Evolutionary conservation across 148 eudicot genomes (phyloP), one percentile per base, ranked within the genome.

Genomic region (Salicornia ramosissima): DNA sequence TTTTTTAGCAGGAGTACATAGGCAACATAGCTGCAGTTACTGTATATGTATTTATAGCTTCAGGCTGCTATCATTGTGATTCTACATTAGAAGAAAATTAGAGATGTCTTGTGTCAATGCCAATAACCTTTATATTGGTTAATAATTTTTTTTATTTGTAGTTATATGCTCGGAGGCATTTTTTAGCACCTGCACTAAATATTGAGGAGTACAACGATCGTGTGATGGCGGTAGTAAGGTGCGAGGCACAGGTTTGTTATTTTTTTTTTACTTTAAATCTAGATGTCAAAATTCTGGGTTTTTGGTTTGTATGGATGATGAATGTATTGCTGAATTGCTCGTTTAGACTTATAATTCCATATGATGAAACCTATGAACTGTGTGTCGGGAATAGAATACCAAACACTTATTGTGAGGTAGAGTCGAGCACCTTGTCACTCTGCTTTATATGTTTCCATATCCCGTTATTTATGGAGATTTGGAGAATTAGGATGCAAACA

Each of bases 131-230:
- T 29, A 26, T 42, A 19, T 65, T 25, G 25, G 50, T 77, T n/a
- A 57, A 36, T 51, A 67, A 55, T 53, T 53, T 42, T 4, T 6
- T 61, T 47, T 49, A 52, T 70, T 39, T 79, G 81, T 87, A 89
- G 99, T 77, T 95, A 61, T 95, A 91, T 79, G 99, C 99, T 58
- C 84, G 99, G 66, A 89, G 99, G 69, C 97, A 89, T 81, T 95
- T 95, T 70, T 83, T 95, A 73, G 86, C 86, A 68, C 97, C 99
- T 53, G 86, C 96, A 12, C 79, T 95, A 43, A 95, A 80, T 65
- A 87, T 95, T 68, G 96, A 95, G 69, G 97, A 91, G 56, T 95
- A 84, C 82, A 95, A 91, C 77, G 90, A 89, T 75, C 88, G 87
- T 59, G 99, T 95, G 61, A 95, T 89, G 96, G 90, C 93, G 46